These are phyloP conservation scores for Mycena albidolilacea DNA, from an alignment of 768 basidiomycete species.

Conservation along the genomic window DNA sequence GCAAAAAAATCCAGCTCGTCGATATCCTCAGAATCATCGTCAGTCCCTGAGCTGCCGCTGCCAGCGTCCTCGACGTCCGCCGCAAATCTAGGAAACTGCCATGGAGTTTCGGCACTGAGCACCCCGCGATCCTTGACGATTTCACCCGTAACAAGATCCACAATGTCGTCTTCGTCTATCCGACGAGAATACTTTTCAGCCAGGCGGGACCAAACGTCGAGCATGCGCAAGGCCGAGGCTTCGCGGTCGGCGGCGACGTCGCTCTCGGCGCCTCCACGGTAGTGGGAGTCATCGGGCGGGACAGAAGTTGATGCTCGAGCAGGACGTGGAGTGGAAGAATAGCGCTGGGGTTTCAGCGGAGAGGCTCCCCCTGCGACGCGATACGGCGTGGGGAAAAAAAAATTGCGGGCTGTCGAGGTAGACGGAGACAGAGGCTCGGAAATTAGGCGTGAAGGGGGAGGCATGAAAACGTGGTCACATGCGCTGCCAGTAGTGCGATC, in stretches of 20 bases:
- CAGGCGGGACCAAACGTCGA: constrained; percentile 76
- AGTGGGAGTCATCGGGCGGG: constrained; percentile 46
- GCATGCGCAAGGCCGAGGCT: constrained; percentile 69
- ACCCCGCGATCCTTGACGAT: constrained; percentile 82
- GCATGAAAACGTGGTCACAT: constrained; percentile 25
- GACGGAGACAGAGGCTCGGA: constrained; percentile 56
- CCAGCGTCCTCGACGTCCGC: constrained; percentile 38
- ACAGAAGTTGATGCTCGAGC: constrained; percentile 53
- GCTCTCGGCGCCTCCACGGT: too few relatives aligned
- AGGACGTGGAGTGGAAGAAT: constrained; percentile 60
- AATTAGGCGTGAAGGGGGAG: constrained; percentile 41
- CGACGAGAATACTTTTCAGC: constrained; percentile 77
- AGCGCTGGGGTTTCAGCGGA: constrained; percentile 65
- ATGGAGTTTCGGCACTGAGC: constrained; percentile 59
- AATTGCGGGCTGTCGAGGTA: constrained; percentile 59
- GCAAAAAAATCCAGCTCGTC: constrained; percentile 75
- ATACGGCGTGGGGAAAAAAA: constrained; percentile 43
- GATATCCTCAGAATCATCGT: constrained; percentile 64
- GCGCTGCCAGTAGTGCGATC: background rate
- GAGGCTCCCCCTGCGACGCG: constrained; percentile 44
- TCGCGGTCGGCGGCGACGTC: constrained; percentile 70
- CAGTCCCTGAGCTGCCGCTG: constrained; percentile 48
- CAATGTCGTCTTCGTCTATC: constrained; percentile 85
- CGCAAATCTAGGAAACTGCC: constrained; percentile 68
- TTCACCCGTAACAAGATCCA: constrained; percentile 73